Evolutionary conservation across 768 basidiomycete species (phyloP).

Genomic region (Boletus fagicola): DNA sequence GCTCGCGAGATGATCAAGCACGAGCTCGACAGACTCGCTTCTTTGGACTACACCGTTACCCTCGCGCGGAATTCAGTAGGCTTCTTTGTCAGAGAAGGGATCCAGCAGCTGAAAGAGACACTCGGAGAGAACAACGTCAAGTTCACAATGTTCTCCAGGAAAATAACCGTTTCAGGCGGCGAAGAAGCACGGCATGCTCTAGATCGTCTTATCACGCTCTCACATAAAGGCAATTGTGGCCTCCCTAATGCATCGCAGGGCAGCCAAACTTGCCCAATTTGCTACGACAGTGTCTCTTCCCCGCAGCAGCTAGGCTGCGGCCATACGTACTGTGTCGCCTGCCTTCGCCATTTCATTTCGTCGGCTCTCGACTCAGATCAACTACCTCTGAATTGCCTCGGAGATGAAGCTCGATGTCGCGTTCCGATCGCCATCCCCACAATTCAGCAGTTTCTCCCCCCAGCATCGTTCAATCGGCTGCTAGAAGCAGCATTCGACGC

Average conservation of each 20-base stretch:
- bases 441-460: conserved; percentile 50
- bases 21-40: conserved; percentile 48
- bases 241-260: conserved; percentile 2
- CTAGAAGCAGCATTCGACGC: conserved; percentile 54
- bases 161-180: conserved; percentile 52
- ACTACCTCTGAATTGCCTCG: conserved; percentile 71
- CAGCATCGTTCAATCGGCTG: conserved; percentile 53
- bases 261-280: conserved; percentile 48
- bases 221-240: conserved; percentile 25
- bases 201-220: conserved; percentile 43
- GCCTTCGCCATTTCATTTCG: conserved; percentile 54
- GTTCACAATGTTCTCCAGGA: conserved; percentile 42
- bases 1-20: conserved; percentile 45
- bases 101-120: conserved; percentile 49
- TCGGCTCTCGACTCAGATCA: conserved; percentile 53
- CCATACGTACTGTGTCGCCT: conserved; percentile 64
- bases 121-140: conserved; percentile 54
- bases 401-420: conserved; percentile 57
- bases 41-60: conserved; percentile 40
- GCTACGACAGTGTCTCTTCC: conserved; percentile 43
- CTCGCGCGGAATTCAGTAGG: conserved; percentile 42
- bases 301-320: conserved; percentile 57
- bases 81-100: conserved; percentile 50
- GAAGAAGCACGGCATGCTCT: conserved; percentile 53
- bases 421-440: conserved; percentile 50